Evolutionary conservation across 2,329 filamentous ascomycete species (phyloP).

Genomic region (Emergomyces africanus): DNA sequence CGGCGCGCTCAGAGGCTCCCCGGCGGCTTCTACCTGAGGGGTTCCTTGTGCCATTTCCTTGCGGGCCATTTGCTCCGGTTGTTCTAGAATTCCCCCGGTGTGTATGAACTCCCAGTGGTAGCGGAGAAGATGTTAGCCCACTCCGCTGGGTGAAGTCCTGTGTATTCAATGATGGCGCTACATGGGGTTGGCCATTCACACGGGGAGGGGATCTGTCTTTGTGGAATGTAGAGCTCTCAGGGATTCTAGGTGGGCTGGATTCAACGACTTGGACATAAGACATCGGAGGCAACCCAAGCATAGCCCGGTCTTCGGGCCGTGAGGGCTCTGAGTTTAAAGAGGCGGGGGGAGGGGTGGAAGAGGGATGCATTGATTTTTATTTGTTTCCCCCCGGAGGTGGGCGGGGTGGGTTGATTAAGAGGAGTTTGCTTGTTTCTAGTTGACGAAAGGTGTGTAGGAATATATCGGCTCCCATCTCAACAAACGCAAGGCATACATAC

Average conservation of each 20-base stretch:
- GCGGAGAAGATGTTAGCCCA: background rate
- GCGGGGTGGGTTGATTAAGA: background rate
- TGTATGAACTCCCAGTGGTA: background rate
- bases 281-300: background rate
- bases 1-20: background rate
- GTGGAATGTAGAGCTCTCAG: background rate
- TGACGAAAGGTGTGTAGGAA: background rate
- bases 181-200: background rate
- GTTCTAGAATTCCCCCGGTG: background rate
- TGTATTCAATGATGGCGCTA: background rate
- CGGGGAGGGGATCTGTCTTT: background rate
- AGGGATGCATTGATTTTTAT: background rate
- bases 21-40: background rate
- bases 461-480: background rate
- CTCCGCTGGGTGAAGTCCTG: background rate
- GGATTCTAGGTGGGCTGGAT: background rate
- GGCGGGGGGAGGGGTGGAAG: background rate
- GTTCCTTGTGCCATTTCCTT: background rate
- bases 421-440: too few species aligned
- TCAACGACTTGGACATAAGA: conserved; percentile 1
- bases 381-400: too few species aligned
- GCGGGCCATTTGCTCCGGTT: background rate
- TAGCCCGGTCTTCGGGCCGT: background rate
- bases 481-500: background rate
- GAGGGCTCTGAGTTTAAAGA: background rate